phyloP scores from a whole-genome alignment of 805 yeast species.

The Candida quercuum region DNA sequence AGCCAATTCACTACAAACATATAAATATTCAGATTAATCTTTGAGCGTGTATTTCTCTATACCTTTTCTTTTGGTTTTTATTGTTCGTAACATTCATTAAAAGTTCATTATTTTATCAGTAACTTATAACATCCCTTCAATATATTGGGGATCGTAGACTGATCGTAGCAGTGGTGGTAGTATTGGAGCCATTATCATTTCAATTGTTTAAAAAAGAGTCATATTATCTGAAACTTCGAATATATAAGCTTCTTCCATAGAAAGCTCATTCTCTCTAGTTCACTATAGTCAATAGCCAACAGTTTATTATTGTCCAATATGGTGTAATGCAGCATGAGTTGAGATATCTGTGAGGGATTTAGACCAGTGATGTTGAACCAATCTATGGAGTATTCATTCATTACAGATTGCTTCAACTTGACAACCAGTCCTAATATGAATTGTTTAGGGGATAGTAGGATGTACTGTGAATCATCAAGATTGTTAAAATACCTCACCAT shows the following conservation, averaged over 20 bases:
- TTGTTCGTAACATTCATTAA: too few relatives aligned
- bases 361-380: neutral
- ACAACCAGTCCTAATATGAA: neutral
- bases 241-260: constrained; percentile 1
- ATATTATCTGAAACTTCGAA: neutral
- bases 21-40: too few relatives aligned
- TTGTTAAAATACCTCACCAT: constrained; percentile 1
- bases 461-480: neutral
- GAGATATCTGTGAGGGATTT: neutral
- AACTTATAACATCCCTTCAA: too few relatives aligned
- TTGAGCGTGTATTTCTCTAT: too few relatives aligned
- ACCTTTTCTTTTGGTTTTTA: too few relatives aligned
- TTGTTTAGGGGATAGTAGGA: neutral
- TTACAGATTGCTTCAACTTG: neutral
- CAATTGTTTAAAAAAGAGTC: neutral
- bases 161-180: neutral
- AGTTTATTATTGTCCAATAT: neutral
- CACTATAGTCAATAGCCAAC: neutral
- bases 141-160: neutral
- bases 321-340: neutral
- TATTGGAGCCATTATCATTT: neutral
- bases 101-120: too few relatives aligned
- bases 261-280: neutral
- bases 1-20: too few relatives aligned
- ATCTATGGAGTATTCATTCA: too few relatives aligned